A percentile compares a stretch with the other conserved stretches of the same genome.
phyloP scores from a whole-genome alignment of 768 basidiomycete species.

The Suillus tomentosus region DNA sequence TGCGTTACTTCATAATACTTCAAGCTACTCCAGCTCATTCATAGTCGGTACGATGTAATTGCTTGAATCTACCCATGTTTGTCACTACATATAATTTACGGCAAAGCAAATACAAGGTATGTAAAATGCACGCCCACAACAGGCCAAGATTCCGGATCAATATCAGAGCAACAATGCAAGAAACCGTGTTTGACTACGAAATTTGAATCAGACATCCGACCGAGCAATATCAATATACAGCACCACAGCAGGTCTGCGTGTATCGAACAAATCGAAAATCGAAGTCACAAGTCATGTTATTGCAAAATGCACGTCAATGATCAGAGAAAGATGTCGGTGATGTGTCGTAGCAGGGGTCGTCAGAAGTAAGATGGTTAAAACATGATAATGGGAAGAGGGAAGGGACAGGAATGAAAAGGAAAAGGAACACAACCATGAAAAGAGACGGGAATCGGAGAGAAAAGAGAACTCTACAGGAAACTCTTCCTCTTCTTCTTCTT shows the following conservation, averaged over 20 bases:
- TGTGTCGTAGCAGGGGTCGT: neutral
- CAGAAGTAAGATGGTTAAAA: neutral
- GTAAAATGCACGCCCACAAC: neutral
- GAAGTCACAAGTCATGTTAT: neutral
- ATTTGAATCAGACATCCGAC: neutral
- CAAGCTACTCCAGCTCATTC: neutral
- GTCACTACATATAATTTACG: neutral
- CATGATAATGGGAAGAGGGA: slow-evolving; percentile 1
- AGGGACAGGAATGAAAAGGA: slow-evolving; percentile 4
- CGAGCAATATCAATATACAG: neutral
- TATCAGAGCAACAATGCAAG: neutral
- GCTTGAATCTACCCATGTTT: neutral
- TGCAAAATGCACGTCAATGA: neutral
- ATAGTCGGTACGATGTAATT: neutral
- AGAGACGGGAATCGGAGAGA: neutral
- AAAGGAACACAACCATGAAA: slow-evolving; percentile 12
- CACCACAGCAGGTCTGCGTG: neutral
- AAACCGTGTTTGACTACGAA: neutral
- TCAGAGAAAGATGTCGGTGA: neutral
- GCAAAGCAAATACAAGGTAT: neutral
- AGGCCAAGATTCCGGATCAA: neutral
- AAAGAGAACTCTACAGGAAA: slow-evolving; percentile 40
- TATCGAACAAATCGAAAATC: neutral
- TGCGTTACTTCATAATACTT: neutral
- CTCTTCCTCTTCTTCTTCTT: slow-evolving; percentile 66